Evolutionary conservation across 2,329 filamentous ascomycete genomes (phyloP), one percentile per base, ranked within the genome.

Genomic region (Neofusicoccum sp.): DNA sequence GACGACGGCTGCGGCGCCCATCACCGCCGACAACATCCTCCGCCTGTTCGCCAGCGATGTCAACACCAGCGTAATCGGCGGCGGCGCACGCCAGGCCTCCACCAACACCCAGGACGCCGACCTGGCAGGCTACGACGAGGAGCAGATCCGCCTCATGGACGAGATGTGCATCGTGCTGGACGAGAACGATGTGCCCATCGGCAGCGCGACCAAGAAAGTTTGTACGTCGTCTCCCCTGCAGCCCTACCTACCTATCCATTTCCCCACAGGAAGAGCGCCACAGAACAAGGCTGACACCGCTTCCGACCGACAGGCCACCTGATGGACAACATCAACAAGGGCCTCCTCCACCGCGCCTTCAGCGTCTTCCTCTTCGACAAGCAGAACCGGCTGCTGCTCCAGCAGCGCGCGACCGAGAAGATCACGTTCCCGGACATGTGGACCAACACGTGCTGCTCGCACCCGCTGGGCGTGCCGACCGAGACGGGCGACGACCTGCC

Each of bases 341-440:
- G 95, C 36, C 87, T 99, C 63, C 86, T 99, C 61, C 95, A 99
- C 82, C 91, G 95, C 63, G 95, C 95, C 65, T 99, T 99, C 78
- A 98, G 93, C 62, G 91, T 96, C 68, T 99, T 99, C 81, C 87
- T 99, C 67, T 99, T 99, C 82, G 91, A 98, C 79, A 89, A 90
- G 64, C 84, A 95, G 74, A 96, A 97, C 77, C 89, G 92, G 69
- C 82, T 98, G 63, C 89, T 99, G 45, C 86, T 99, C 56, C 95
- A 99, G 79, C 95, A 98, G 81, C 90, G 95, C 67, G 95, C 95
- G 30, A 81, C 87, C 41, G 93, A 98, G 80, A 99, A 99, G 82
- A 99, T 99, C 73, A 99, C 95, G 6, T 99, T 99, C 79, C 93
- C 95, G n/a, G 91, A 96, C 74, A 93, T 97, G 89, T 99, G 95